Conservation (phyloP, 768 basidiomycete species). For the Coprinellus aureogranulatus region DNA sequence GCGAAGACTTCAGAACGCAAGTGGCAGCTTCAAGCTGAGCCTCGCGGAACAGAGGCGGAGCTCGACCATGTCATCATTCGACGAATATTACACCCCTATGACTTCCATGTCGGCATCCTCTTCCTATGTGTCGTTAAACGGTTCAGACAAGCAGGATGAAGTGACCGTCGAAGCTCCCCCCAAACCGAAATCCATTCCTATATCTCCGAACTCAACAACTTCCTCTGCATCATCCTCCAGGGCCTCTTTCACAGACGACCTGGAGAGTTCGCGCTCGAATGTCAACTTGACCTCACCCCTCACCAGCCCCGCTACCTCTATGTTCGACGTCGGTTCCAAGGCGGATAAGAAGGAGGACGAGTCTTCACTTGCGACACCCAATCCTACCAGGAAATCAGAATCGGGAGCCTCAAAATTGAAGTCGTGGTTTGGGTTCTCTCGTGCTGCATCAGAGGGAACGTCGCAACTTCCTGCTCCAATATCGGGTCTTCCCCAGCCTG, state of each 20-base stretch:
- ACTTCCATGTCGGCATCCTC: constrained; percentile 6
- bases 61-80: background rate
- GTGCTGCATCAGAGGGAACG: background rate
- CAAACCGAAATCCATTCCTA: background rate
- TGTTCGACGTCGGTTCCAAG: constrained; percentile 4
- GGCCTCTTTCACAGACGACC: constrained; percentile 2
- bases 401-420: background rate
- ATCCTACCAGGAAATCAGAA: background rate
- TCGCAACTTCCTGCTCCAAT: background rate
- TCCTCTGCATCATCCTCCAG: constrained; percentile 5
- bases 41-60: background rate
- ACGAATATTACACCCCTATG: background rate
- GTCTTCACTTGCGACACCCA: background rate
- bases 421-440: background rate
- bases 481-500: background rate
- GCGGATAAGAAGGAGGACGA: background rate
- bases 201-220: background rate
- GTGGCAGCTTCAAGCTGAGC: background rate
- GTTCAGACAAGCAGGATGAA: too few species aligned
- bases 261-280: constrained; percentile 7
- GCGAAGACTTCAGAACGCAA: background rate
- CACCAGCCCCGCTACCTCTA: constrained; percentile 7
- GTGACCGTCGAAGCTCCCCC: background rate
- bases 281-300: constrained; percentile 7
- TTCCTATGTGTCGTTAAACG: background rate